Base-by-base conservation (phyloP, 805 yeast genomes). In the Starmerella bombicola region DNA sequence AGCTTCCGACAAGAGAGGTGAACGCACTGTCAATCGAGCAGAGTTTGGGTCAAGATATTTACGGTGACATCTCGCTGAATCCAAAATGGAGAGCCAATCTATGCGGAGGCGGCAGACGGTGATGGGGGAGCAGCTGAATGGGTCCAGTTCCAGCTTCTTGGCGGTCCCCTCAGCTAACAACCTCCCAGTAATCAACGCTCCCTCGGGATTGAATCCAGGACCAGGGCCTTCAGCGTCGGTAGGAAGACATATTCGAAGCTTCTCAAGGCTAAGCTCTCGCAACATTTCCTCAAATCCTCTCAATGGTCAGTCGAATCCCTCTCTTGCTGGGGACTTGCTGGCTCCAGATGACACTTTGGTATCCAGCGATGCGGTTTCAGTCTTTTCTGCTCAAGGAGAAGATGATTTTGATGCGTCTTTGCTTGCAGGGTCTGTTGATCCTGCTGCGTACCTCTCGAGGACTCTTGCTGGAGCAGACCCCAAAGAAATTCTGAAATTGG, bases 361-460 rank as follows among this genome's bases (percentile, higher is more conserved):
- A 5, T 13, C 13, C 9, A 31, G 36, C 16, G 45, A 45, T 30
- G 35, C 28, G 58, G 23, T 71, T 71, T 30, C 37, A 5, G 43
- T 39, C 22, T 18, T 26, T 25, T 33, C 43, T 4, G 37, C 23
- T 5, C 26, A 34, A 6, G 43, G 22, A 38, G 71, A 80, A 22
- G 69, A 74, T 49, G 71, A 71, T 13, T 16, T 43, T n/a, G 50
- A 50, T 29, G 21, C 45, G n/a, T 30, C 43, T 21, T 55, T 80
- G 81, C 30, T 80, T 73, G 51, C 71, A 69, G 48, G 74, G 73
- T 48, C 73, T 78, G 24, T 56, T 76, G 38, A 51, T 29, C 42
- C 52, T 19, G 41, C 17, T n/a, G 18, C 25, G 32, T 48, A 42
- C 18, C 38, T 51, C 5, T 34, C 40, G 22, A 18, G 36, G 25